Conservation (phyloP, 805 yeast species). For the Wickerhamiella parazyma region DNA sequence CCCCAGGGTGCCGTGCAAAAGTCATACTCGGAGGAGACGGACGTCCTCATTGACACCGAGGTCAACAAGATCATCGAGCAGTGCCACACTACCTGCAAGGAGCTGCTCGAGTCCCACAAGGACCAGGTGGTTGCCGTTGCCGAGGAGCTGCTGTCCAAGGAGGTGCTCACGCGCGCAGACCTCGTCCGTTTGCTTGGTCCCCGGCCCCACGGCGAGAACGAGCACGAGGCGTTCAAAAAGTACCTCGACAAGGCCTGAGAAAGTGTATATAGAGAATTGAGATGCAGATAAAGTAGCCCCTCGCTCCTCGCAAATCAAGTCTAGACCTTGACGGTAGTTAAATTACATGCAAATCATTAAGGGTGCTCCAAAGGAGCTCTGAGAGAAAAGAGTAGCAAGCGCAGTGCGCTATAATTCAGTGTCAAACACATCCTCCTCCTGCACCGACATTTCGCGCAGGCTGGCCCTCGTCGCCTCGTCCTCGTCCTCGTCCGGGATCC, state of each 20-base stretch:
- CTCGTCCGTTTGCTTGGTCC: constrained; percentile 65
- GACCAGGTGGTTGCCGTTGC: constrained; percentile 59
- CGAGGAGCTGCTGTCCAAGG: constrained; percentile 54
- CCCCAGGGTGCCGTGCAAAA: constrained; percentile 38
- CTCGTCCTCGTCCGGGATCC: constrained; percentile 16
- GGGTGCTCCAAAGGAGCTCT: too few relatives aligned
- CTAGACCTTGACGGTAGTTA: too few relatives aligned
- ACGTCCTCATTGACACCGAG: constrained; percentile 52
- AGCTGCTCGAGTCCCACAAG: constrained; percentile 43
- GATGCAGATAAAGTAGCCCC: too few relatives aligned
- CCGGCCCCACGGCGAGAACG: constrained; percentile 56
- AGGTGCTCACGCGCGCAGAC: constrained; percentile 69
- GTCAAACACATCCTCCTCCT: constrained; percentile 5
- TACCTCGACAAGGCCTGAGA: constrained; percentile 37
- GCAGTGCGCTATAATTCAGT: not conserved
- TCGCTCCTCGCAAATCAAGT: too few relatives aligned
- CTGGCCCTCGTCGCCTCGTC: constrained; percentile 21
- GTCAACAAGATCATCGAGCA: constrained; percentile 53
- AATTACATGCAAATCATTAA: not conserved
- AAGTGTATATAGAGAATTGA: not conserved
- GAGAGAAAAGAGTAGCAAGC: too few relatives aligned
- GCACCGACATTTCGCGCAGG: constrained; percentile 29
- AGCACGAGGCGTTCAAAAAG: constrained; percentile 81
- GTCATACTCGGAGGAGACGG: constrained; percentile 64
- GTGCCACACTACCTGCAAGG: constrained; percentile 47